Percentiles rank a stretch among this genome's conserved stretches.
Evolutionary conservation across 2,329 filamentous ascomycete genomes (phyloP).

Genomic region (Leptosphaerulina australis): DNA sequence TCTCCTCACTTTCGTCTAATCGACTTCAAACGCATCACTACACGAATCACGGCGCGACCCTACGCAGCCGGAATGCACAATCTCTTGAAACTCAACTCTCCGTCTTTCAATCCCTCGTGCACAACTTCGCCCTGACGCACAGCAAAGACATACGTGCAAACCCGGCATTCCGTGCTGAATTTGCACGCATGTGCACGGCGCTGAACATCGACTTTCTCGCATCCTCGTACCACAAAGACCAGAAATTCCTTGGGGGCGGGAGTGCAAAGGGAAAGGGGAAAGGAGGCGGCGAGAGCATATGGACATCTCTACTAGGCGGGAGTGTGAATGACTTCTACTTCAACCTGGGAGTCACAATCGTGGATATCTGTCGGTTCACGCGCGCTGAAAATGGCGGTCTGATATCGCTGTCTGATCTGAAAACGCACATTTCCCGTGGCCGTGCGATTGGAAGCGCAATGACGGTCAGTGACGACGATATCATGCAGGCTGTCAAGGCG

Average conservation of each 20-base stretch:
- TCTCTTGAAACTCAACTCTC: constrained; percentile 91
- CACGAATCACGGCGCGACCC: constrained; percentile 82
- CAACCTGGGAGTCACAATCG: constrained; percentile 91
- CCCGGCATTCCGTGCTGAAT: constrained; percentile 92
- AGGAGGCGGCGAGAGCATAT: constrained; percentile 66
- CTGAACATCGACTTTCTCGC: constrained; percentile 96
- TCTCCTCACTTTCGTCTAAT: constrained; percentile 69
- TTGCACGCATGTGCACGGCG: constrained; percentile 96
- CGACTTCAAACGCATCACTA: constrained; percentile 83
- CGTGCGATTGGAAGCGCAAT: constrained; percentile 70
- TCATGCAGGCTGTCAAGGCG: constrained; percentile 85
- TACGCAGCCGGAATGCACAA: constrained; percentile 82
- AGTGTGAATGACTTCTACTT: constrained; percentile 99
- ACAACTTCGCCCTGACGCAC: constrained; percentile 94
- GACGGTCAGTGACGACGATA: constrained; percentile 88
- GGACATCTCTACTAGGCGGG: constrained; percentile 89
- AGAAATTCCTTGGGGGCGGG: neutral
- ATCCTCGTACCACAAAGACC: constrained; percentile 47
- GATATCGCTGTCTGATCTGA: constrained; percentile 81
- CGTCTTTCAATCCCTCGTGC: constrained; percentile 92
- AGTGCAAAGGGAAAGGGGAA: constrained; percentile 47
- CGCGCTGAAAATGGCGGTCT: constrained; percentile 90
- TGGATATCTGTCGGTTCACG: constrained; percentile 88
- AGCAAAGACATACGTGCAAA: constrained; percentile 95
- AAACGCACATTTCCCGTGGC: constrained; percentile 73